Base-by-base conservation (phyloP, 1,139 yeast species). In the Candida albicans region DNA sequence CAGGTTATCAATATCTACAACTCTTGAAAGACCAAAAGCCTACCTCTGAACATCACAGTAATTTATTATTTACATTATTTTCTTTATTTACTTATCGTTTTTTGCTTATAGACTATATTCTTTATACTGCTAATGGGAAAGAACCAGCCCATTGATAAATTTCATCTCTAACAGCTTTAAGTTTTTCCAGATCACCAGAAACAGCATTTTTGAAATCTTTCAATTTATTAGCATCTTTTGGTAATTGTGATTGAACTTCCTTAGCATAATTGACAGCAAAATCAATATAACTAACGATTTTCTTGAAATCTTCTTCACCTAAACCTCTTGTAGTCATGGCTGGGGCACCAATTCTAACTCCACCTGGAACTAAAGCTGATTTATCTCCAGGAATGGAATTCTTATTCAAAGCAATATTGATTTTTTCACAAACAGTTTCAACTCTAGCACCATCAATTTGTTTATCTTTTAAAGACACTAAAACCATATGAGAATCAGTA, bases 311-410 rank as follows among this genome's bases (percentile, higher is more conserved):
- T 52, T 77, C 85, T 64, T 84, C 89, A 54, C 88, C 85, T 62
- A 91, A 81, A 59, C 98, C 99, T 75, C 99, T 87, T 50, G 98
- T 88, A 52, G 97, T 81, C 99, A 93, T 93, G 51, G 98, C 98
- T 55, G 99, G 99, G 35, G 99, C 90, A 65, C 99, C 99, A 53
- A 93, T 85, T 75, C 99, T 88, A 52, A 93, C 84, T 69, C 99
- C 99, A 67, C 96, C 96, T 62, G 99, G 99, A 47, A 90, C 96
- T 53, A 93, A 80, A 49, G 99, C 99, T 40, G 96, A 88, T 75
- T 87, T 90, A 71, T 93, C 99, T 62, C 98, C 98, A 51, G 99
- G 98, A 55, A 93, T 90, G 41, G 99, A 86, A 79, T 93, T 93
- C 75, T 93, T 93, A 80, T 93, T 93, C 62, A 90, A 82, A 29